A percentile compares a stretch with the other conserved stretches of the same genome.
Conservation (phyloP, 2,329 filamentous ascomycete species). For the Domatiomyces catenatus region DNA sequence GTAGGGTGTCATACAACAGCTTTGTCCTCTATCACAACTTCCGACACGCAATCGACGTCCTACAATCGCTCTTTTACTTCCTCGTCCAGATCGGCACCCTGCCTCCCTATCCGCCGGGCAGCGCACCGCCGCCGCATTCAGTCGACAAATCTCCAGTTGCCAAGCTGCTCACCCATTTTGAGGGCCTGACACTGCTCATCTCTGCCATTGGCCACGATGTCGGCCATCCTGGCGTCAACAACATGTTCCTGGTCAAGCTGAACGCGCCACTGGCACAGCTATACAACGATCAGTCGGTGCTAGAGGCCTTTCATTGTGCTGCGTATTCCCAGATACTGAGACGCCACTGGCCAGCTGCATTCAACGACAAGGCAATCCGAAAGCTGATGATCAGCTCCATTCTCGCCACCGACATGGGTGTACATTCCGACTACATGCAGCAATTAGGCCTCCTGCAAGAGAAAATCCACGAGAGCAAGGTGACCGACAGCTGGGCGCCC, state of each 20-base stretch:
- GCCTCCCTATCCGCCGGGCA: constrained; percentile 45
- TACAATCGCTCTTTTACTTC: constrained; percentile 86
- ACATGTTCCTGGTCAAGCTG: constrained; percentile 81
- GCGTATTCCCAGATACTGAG: constrained; percentile 92
- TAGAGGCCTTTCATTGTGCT: constrained; percentile 95
- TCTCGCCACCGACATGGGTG: constrained; percentile 88
- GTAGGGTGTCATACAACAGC: constrained; percentile 84
- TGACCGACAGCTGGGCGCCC: constrained; percentile 56
- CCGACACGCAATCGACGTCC: constrained; percentile 86
- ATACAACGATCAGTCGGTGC: constrained; percentile 91
- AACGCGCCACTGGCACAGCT: constrained; percentile 87
- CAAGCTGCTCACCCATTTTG: constrained; percentile 64
- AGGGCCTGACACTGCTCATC: constrained; percentile 75
- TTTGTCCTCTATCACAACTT: constrained; percentile 98
- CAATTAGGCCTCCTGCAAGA: constrained; percentile 67
- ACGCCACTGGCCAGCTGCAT: constrained; percentile 75
- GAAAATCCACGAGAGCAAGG: constrained; percentile 53
- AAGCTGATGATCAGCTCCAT: constrained; percentile 96
- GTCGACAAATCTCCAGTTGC: constrained; percentile 49
- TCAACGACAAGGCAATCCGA: constrained; percentile 63
- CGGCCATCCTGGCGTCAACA: constrained; percentile 94
- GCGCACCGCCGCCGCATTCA: constrained; percentile 18
- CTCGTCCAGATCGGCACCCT: constrained; percentile 65
- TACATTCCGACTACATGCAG: constrained; percentile 95
- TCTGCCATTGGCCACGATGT: constrained; percentile 98